These are phyloP conservation scores for Fusarium sp. DNA, from an alignment of 2,329 filamentous ascomycete species.

Conservation along the genomic window DNA sequence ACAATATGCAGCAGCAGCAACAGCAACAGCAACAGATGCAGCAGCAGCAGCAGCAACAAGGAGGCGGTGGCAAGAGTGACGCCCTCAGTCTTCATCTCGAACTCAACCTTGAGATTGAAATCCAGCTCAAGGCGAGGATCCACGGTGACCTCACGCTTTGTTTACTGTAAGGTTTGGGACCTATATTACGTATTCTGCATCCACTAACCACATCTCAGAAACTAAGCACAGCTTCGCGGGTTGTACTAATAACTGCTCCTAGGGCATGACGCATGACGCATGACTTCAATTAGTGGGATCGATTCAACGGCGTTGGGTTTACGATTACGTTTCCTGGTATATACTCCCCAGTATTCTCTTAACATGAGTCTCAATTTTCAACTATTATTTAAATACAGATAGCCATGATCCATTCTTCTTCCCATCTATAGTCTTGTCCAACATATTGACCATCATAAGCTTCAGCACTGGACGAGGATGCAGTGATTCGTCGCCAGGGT, in stretches of 20 bases:
- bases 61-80: slow-evolving; percentile 37
- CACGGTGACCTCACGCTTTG: slow-evolving; percentile 83
- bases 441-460: too few relatives aligned
- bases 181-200: background rate
- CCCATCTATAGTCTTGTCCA: background rate
- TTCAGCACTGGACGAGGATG: too few relatives aligned
- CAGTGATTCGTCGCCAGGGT: too few relatives aligned
- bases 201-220: slow-evolving; percentile 11
- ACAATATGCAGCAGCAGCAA: slow-evolving; percentile 27
- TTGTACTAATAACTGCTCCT: background rate
- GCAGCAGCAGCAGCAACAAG: slow-evolving; percentile 25
- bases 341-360: slow-evolving; percentile 15
- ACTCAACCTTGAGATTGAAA: slow-evolving; percentile 83
- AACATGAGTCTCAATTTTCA: slow-evolving; percentile 4
- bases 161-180: slow-evolving; percentile 61
- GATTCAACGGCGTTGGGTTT: slow-evolving; percentile 17
- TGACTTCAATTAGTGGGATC: slow-evolving; percentile 10
- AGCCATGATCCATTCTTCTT: background rate
- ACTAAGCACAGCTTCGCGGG: slow-evolving; percentile 13
- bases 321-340: slow-evolving; percentile 14
- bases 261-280: slow-evolving; percentile 16
- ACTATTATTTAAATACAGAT: background rate
- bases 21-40: slow-evolving; percentile 29
- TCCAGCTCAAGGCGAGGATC: slow-evolving; percentile 85
- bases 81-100: slow-evolving; percentile 74